A percentile compares a stretch with the other conserved stretches of the same genome.
phyloP scores from a whole-genome alignment of 1,139 yeast species.

The Fermentozyma sake region DNA sequence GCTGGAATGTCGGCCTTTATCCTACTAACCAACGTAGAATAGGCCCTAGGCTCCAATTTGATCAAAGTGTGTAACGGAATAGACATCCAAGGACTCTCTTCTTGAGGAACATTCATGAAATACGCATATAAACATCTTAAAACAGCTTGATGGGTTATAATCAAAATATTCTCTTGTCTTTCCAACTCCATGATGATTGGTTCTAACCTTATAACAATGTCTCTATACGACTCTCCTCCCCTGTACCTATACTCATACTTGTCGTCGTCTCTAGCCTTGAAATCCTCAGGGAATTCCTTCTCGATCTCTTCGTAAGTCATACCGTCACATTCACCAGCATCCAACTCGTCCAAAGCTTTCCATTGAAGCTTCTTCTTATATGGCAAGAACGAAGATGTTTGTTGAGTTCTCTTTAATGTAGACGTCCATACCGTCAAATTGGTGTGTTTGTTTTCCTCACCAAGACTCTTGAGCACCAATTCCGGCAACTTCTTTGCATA shows the following conservation, averaged over 20 bases:
- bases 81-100: conserved; percentile 98
- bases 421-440: conserved; percentile 95
- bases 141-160: conserved; percentile 97
- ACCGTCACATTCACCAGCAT: conserved; percentile 98
- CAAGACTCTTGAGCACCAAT: conserved; percentile 68
- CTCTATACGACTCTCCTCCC: conserved; percentile 96
- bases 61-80: conserved; percentile 94
- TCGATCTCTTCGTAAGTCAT: conserved; percentile 85
- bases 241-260: conserved; percentile 93
- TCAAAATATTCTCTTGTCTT: conserved; percentile 91
- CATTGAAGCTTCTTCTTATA: conserved; percentile 77
- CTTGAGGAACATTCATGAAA: conserved; percentile 97
- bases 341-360: conserved; percentile 96
- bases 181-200: conserved; percentile 98
- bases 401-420: conserved; percentile 86
- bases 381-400: conserved; percentile 81
- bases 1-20: conserved; percentile 97
- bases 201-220: conserved; percentile 88
- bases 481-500: conserved; percentile 83
- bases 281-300: conserved; percentile 82
- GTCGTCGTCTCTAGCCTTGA: conserved; percentile 91
- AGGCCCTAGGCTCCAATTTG: conserved; percentile 90
- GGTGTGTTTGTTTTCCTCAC: conserved; percentile 55
- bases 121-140: conserved; percentile 94
- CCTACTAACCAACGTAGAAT: conserved; percentile 80